Conservation (phyloP, 805 yeast species). For the Starmera pachycereana region DNA sequence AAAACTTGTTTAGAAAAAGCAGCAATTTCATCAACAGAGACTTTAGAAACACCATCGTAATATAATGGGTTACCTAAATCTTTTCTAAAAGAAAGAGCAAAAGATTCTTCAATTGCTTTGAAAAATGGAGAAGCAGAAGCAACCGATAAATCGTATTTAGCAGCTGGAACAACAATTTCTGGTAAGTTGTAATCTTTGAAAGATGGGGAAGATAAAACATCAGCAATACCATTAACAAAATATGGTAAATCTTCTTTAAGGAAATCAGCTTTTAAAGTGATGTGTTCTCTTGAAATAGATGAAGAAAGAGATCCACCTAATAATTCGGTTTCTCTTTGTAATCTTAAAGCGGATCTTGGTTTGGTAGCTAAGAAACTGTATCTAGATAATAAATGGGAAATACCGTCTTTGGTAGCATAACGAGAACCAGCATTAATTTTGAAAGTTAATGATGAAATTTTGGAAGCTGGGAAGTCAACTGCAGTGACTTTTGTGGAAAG, state of each 20-base stretch:
- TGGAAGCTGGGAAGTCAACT: conserved; percentile 45
- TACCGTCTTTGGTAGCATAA: conserved; percentile 58
- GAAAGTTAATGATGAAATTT: conserved; percentile 68
- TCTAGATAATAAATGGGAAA: conserved; percentile 76
- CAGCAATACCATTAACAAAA: conserved; percentile 78
- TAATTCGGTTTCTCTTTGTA: conserved; percentile 89
- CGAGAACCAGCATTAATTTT: conserved; percentile 85
- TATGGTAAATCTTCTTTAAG: conserved; percentile 84
- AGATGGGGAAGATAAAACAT: conserved; percentile 56
- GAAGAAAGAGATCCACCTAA: conserved; percentile 77
- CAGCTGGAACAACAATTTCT: conserved; percentile 78
- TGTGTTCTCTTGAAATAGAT: conserved; percentile 70
- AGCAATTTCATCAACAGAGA: conserved; percentile 55
- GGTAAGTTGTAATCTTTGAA: conserved; percentile 76
- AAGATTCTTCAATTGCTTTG: conserved; percentile 69
- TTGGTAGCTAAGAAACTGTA: conserved; percentile 78
- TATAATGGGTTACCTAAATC: conserved; percentile 82
- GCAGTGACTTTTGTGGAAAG: conserved; percentile 36
- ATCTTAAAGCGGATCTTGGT: conserved; percentile 79
- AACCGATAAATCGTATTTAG: conserved; percentile 48
- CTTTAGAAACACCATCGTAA: conserved; percentile 54
- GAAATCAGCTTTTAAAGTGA: conserved; percentile 73
- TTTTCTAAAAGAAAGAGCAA: conserved; percentile 70
- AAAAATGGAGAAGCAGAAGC: conserved; percentile 41
- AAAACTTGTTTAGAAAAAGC: conserved; percentile 57